Evolutionary conservation across 2,329 filamentous ascomycete genomes (phyloP), one percentile per base, ranked within the genome.

Genomic region (Chalaropsis ovoidea): DNA sequence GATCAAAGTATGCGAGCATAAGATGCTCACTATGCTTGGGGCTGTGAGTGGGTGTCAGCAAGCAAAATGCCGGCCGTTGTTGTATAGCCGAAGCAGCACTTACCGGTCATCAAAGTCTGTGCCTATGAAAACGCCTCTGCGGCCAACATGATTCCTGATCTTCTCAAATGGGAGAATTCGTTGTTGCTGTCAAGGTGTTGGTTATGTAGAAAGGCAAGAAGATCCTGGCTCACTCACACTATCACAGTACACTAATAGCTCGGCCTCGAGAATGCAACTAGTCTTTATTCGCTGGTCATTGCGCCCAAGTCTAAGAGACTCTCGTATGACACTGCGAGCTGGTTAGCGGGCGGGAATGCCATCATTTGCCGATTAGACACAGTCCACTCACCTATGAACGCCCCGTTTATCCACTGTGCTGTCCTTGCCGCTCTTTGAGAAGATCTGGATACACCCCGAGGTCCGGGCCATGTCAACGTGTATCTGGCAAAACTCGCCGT

Each of bases 381-480:
- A 24, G 11, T 13, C 10, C 22, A 70, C 77, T 70, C 72, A 82
- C 81, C 72, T 72, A 69, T 88, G 85, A 24, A 95, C 74, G 1
- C 77, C 78, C 11, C 74, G 70, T 42, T 88, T 82, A 73, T 95
- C 91, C 63, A 76, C 72, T 0, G 90, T 96, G 56, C 90, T 93
- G 69, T 96, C 89, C 72, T 94, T 95, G 67, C 91, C 90, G 71
- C 90, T 94, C 73, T 96, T 96, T 10, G 90, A 95, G 72, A 94
- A 96, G 39, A 96, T 93, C 69, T 87, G 86, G 35, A 95, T 84
- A 61, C 79, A 81, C 0, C 80, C 72, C 0, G 67, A 72, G 17
- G 76, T 76, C 62, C 81, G 83, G 8, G 77, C 77, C 6, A 89
- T 76, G 71, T 95, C 85, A 47, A 96, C 77, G 71, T 96, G 91